Conservation (phyloP, 495 filamentous ascomycete genomes). For the Aspergillus olivimuriae region DNA sequence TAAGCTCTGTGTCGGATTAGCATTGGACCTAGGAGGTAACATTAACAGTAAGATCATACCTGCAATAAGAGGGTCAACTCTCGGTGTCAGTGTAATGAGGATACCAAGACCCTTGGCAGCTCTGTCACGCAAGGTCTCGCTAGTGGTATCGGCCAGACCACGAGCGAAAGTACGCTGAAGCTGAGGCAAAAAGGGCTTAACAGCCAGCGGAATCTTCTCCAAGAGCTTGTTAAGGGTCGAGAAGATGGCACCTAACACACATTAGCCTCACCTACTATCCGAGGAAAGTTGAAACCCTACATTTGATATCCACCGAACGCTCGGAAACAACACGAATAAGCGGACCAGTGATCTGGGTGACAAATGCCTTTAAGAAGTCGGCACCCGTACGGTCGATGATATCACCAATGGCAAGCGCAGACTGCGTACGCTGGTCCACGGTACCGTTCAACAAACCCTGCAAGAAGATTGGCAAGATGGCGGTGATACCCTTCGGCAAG, state of each 20-base stretch:
- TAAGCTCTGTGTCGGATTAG: slow-evolving; percentile 68
- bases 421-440: slow-evolving; percentile 80
- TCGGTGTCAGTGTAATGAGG: slow-evolving; percentile 89
- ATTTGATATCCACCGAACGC: slow-evolving; percentile 87
- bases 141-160: slow-evolving; percentile 86
- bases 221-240: slow-evolving; percentile 90
- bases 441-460: slow-evolving; percentile 97
- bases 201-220: slow-evolving; percentile 90
- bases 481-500: slow-evolving; percentile 95
- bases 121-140: slow-evolving; percentile 76
- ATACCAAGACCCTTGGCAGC: slow-evolving; percentile 96
- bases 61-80: slow-evolving; percentile 84
- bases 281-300: slow-evolving; percentile 21
- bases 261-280: neutral
- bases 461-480: slow-evolving; percentile 92
- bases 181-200: slow-evolving; percentile 96
- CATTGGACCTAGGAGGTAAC: too few species aligned
- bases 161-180: slow-evolving; percentile 96
- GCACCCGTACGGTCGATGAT: slow-evolving; percentile 85
- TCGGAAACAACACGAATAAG: slow-evolving; percentile 96
- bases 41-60: too few species aligned
- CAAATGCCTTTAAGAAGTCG: slow-evolving; percentile 81
- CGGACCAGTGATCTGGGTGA: slow-evolving; percentile 95
- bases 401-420: slow-evolving; percentile 90
- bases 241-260: slow-evolving; percentile 66